Base-by-base conservation (phyloP, 2,329 filamentous ascomycete genomes). In the Fusarium setosum region DNA sequence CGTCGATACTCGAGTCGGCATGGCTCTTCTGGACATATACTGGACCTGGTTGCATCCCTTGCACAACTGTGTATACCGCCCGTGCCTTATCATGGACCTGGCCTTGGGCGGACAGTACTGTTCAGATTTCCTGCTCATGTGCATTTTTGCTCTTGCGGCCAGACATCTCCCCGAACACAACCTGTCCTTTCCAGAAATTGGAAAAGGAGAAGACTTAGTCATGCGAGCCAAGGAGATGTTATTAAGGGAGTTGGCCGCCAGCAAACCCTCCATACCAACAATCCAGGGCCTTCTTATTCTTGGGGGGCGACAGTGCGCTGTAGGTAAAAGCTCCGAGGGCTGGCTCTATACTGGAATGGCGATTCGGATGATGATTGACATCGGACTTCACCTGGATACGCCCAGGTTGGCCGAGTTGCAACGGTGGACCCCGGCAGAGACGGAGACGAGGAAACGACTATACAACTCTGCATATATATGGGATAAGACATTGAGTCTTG, bases 311-410 rank as follows among this genome's bases (percentile, higher is more conserved):
- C 67, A 70, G 21, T 63, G 67, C n/a, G 67, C 67, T 13, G 32
- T 57, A 6, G 65, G 67, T 1, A 59, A 64, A 8, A 68, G 63
- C 45, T 69, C 65, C 4, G 56, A 70, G 23, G 67, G 67, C 1
- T 70, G 67, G 67, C 58, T 70, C 2, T 69, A 62, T 41, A 70
- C 67, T 1, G 66, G 67, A 1, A 70, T 70, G 67, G 67, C 65
- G 6, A 55, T 67, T 18, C 48, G 67, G 1, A 70, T 69, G 67
- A 68, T 70, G 58, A 59, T 53, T 6, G 67, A 69, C 10, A 58
- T 68, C 13, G 67, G 67, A 4, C 59, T 69, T n/a, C 67, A 69
- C 32, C 59, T 69, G 1, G 63, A 68, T 18, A 67, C 58, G 4
- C 48, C 59, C 2, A 51, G 47, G 20, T 44, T 69, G 4, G 58